Evolutionary conservation across 805 yeast genomes (phyloP), one percentile per base, ranked within the genome.

Genomic region (Isabelozyma gotoi): DNA sequence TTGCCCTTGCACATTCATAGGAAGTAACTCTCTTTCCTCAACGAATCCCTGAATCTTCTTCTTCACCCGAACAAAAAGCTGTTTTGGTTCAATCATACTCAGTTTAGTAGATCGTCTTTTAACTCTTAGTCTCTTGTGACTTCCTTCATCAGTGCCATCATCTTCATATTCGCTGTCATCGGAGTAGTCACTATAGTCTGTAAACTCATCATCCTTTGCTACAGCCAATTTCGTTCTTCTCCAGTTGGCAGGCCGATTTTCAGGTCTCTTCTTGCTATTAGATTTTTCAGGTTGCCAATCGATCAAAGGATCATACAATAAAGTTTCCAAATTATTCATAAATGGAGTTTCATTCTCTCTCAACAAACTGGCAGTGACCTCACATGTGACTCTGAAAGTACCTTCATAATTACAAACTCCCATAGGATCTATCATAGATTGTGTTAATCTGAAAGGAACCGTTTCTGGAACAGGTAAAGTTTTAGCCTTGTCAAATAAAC

Each of bases 361-460:
- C 44, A 94, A 72, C 21, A 91, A 63, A 4, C 74, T 65, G 55
- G 88, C 77, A 0, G 97, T 85, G 0, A 90, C 89, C 57, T 92
- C 98, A 57, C 96, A 84, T 0, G 96, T 78, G 43, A 78, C 81
- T 48, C 97, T 75, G 62, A 90, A 94, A 0, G 88, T 76, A 0
- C 99, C 99, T 57, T 94, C 98, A 24, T 88, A 82, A 1, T 94
- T 94, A 37, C 85, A 79, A 5, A 86, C 73, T 0, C 99, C 99
- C 71, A 95, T 78, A 0, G 95, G 99, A 67, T 94, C 98, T 4
- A 90, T 84, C 41, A 94, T 74, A 60, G 95, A 97, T 45, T 96
- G 71, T 0, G 98, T 88, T 29, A 95, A 68, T 48, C 99, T 67
- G 59, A 94, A 95, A 4, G 99, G 99, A 2, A 94, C 99, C 21